These are phyloP conservation scores for Atalantia buxifolia DNA, from an alignment of 345 rosid genomes.

Conservation along the genomic window DNA sequence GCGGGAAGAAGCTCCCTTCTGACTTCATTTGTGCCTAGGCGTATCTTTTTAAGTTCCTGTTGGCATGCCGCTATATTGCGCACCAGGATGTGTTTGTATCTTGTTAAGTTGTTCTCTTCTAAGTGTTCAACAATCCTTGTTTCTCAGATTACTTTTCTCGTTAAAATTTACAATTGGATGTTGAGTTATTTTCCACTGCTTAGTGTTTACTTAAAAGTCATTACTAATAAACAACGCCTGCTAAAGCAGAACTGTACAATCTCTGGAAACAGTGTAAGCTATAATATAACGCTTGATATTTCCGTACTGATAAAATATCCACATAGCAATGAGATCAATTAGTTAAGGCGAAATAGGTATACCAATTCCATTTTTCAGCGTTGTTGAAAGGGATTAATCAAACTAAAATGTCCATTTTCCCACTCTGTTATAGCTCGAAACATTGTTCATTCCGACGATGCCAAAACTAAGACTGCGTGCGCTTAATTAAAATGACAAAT, in stretches of 20 bases:
- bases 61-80: background rate
- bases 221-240: background rate
- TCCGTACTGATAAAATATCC: background rate
- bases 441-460: background rate
- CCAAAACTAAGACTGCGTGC: too few species aligned
- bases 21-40: constrained; percentile 55
- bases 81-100: background rate
- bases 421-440: too few species aligned
- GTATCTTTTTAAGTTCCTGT: background rate
- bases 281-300: background rate
- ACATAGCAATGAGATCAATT: background rate
- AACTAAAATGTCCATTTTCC: background rate
- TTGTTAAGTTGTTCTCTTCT: background rate
- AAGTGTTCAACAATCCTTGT: background rate
- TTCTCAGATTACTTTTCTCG: background rate
- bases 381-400: background rate
- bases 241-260: background rate
- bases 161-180: background rate
- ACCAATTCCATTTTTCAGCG: background rate
- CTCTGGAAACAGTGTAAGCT: too few species aligned
- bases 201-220: background rate
- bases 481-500: too few species aligned
- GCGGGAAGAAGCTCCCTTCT: constrained; percentile 73
- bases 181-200: background rate
- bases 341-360: background rate